These are phyloP conservation scores for Tylopilus sp. DNA, from an alignment of 1,284 basidiomycete species.

Conservation along the genomic window DNA sequence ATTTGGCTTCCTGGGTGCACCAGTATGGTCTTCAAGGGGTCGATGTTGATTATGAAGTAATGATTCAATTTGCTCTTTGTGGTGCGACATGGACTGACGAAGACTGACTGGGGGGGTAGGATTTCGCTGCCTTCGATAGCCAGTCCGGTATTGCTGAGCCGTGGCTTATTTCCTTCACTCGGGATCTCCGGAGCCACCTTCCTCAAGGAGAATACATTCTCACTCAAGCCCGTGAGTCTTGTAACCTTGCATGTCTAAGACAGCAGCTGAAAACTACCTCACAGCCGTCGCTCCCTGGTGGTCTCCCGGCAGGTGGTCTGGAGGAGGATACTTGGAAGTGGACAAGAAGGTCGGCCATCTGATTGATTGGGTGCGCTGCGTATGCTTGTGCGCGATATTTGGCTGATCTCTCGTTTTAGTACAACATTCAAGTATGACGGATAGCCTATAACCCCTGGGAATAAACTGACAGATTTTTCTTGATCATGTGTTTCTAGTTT, in stretches of 20 bases:
- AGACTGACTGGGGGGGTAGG: conserved; percentile 16
- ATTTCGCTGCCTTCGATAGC: background rate
- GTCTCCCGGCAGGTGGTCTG: conserved; percentile 18
- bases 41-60: conserved; percentile 53
- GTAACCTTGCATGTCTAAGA: background rate
- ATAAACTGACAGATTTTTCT: background rate
- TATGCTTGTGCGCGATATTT: background rate
- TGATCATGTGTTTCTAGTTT: conserved; percentile 32
- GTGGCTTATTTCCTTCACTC: background rate
- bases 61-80: background rate
- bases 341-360: conserved; percentile 49
- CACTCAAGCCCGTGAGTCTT: background rate
- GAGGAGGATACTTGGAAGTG: conserved; percentile 55
- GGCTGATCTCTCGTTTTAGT: conserved; percentile 22
- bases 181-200: background rate
- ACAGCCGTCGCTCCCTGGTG: conserved; percentile 8
- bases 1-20: conserved; percentile 45
- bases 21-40: conserved; percentile 50
- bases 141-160: background rate
- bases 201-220: background rate
- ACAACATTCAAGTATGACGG: conserved; percentile 40
- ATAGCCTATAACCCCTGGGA: background rate
- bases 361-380: conserved; percentile 45
- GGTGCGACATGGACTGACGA: background rate
- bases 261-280: conserved; percentile 21